A percentile compares a stretch with the other conserved stretches of the same genome.
phyloP scores from a whole-genome alignment of 176 grass and related monocot species.

The Chrysopogon serrulatus region DNA sequence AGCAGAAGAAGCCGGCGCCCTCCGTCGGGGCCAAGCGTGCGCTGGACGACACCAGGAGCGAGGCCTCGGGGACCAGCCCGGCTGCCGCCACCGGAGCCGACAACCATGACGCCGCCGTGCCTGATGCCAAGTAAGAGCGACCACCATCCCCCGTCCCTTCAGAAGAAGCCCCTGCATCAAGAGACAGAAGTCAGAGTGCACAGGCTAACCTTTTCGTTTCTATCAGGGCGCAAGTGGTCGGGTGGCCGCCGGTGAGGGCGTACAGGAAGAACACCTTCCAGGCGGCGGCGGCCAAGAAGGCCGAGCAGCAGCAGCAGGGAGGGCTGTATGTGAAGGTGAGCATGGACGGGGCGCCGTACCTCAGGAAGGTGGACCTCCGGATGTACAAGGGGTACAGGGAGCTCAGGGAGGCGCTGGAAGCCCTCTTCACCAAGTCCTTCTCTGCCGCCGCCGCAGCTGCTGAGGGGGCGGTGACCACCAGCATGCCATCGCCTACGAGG shows the following conservation, averaged over 20 bases:
- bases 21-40: conserved; percentile 29
- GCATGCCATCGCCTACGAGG: conserved; percentile 67
- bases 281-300: conserved; percentile 33
- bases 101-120: conserved; percentile 14
- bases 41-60: conserved; percentile 20
- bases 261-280: conserved; percentile 78
- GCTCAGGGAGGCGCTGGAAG: conserved; percentile 57
- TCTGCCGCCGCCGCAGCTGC: neutral
- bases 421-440: conserved; percentile 74
- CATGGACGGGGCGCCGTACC: conserved; percentile 93
- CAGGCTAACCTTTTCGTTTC: neutral
- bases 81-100: neutral
- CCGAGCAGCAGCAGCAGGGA: conserved; percentile 18
- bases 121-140: conserved; percentile 38
- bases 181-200: neutral
- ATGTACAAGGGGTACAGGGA: conserved; percentile 75
- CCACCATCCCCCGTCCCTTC: neutral
- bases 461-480: conserved; percentile 4
- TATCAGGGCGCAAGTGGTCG: conserved; percentile 68
- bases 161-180: neutral
- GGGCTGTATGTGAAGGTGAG: conserved; percentile 81
- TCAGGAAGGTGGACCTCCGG: conserved; percentile 86
- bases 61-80: conserved; percentile 17
- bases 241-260: conserved; percentile 80
- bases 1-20: neutral